phyloP scores from a whole-genome alignment of 495 filamentous ascomycete species.

The Arthonia radiata region DNA sequence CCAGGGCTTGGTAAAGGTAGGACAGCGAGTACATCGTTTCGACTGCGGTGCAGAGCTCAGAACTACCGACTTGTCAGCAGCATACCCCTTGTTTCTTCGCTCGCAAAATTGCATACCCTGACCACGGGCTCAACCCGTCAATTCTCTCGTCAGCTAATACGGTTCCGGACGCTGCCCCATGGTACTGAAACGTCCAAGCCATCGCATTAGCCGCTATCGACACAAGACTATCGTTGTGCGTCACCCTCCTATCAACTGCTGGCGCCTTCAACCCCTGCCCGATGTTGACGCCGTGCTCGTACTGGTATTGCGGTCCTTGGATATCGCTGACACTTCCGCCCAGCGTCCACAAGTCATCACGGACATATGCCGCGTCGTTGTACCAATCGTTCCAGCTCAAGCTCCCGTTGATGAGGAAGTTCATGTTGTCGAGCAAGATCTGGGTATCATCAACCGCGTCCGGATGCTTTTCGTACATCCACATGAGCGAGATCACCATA shows the following conservation, averaged over 20 bases:
- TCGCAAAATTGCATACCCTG: constrained; percentile 8
- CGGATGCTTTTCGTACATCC: constrained; percentile 26
- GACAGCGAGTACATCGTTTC: constrained; percentile 22
- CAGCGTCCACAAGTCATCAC: constrained; percentile 17
- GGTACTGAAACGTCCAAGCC: constrained; percentile 23
- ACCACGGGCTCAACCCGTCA: constrained; percentile 7
- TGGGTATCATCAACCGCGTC: constrained; percentile 9
- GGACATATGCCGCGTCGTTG: constrained; percentile 14
- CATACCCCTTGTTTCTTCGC: no score
- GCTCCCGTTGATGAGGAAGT: constrained; percentile 15
- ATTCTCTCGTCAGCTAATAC: constrained; percentile 9
- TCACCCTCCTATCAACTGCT: constrained; percentile 18
- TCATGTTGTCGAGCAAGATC: constrained; percentile 20
- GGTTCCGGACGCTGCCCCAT: constrained; percentile 10
- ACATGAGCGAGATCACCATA: constrained; percentile 26
- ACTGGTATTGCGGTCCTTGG: constrained; percentile 15
- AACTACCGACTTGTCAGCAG: no score
- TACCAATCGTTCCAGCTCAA: constrained; percentile 22
- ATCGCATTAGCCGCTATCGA: constrained; percentile 18
- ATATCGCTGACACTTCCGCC: constrained; percentile 1
- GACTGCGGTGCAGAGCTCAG: constrained; percentile 18
- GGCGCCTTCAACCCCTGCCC: constrained; percentile 22
- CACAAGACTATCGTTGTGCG: constrained; percentile 16
- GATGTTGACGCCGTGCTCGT: constrained; percentile 23
- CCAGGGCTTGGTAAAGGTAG: constrained; percentile 19